Percentiles rank a stretch among this genome's conserved stretches.
Evolutionary conservation across 1,284 basidiomycete species (phyloP).

Genomic region (Malassezia restricta): DNA sequence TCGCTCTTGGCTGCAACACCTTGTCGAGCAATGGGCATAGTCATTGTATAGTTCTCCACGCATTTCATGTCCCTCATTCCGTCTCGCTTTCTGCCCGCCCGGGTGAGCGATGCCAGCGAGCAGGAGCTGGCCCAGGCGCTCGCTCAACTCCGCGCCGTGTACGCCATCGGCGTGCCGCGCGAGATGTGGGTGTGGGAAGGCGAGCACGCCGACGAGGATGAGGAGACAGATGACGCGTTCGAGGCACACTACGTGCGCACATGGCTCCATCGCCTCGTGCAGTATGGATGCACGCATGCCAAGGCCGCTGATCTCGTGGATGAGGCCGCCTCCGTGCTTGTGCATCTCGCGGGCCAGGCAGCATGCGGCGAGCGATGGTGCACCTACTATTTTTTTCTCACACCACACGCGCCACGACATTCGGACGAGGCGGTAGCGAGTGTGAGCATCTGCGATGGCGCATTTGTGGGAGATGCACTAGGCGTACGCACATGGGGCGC

Average conservation of each 20-base stretch:
- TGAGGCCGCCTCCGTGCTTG: slow-evolving; percentile 5
- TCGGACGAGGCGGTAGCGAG: background rate
- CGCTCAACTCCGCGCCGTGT: background rate
- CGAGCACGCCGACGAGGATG: background rate
- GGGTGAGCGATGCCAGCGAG: background rate
- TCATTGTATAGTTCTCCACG: background rate
- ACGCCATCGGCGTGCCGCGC: background rate
- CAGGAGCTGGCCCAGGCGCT: background rate
- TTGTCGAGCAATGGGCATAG: background rate
- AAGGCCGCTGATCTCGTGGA: slow-evolving; percentile 1
- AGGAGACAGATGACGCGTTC: slow-evolving; percentile 4
- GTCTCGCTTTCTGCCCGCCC: slow-evolving; percentile 2
- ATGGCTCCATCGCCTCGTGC: slow-evolving; percentile 9
- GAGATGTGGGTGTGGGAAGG: slow-evolving; percentile 5
- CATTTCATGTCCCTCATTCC: background rate
- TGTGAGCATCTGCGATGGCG: slow-evolving; percentile 24
- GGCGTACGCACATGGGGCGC: slow-evolving; percentile 39
- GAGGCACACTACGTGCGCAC: slow-evolving; percentile 8
- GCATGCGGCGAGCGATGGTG: background rate
- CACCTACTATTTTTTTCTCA: slow-evolving; percentile 9
- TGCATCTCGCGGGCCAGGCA: slow-evolving; percentile 6
- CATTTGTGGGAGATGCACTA: slow-evolving; percentile 30
- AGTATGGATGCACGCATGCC: background rate
- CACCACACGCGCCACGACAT: background rate
- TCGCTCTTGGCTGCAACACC: background rate